Base-by-base conservation (phyloP, 345 rosid genomes). In the Clausena lansium region DNA sequence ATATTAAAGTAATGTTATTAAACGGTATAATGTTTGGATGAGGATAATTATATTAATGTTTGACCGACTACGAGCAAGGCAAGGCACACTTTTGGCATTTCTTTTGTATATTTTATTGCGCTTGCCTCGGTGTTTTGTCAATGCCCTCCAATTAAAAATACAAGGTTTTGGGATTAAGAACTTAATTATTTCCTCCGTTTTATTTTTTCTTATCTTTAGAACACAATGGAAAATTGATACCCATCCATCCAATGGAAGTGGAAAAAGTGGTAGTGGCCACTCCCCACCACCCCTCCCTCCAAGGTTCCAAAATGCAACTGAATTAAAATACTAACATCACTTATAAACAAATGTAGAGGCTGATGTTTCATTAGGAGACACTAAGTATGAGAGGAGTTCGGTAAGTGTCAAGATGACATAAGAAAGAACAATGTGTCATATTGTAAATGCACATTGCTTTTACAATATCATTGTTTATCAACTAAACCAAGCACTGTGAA, bases 231-330 rank as follows among this genome's bases (percentile, higher is more conserved):
- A 60, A 78, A 76, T 72, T 68, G 76, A 39, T 66, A 38, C 67
- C 50, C 76, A 64, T 64, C 63, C 78, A 74, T 83, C 81, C 83
- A 81, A 81, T 71, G 73, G 71, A 71, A 71, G 85, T 82, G 85
- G 85, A 72, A 57, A 24, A 66, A 75, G 58, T 36, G 62, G 55
- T 74, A 67, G 75, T 82, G 87, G 78, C 87, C 85, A 85, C 81
- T 82, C 70, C 50, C 77, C 81, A 74, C 75, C 77, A 60, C 41
- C 55, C 14, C 27, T 50, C 62, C 8, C 45, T 66, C 73, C 45
- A 6, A 52, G 35, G 59, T 70, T 28, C 13, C 36, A 33, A 55
- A 76, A 45, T 55, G 67, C 57, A 24, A 22, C 57, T 52, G 17
- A 74, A 65, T 71, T 24, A 9, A 69, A 45, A 71, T 6, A 65